phyloP scores from a whole-genome alignment of 1,284 basidiomycete genomes.

The Abortiporus biennis region DNA sequence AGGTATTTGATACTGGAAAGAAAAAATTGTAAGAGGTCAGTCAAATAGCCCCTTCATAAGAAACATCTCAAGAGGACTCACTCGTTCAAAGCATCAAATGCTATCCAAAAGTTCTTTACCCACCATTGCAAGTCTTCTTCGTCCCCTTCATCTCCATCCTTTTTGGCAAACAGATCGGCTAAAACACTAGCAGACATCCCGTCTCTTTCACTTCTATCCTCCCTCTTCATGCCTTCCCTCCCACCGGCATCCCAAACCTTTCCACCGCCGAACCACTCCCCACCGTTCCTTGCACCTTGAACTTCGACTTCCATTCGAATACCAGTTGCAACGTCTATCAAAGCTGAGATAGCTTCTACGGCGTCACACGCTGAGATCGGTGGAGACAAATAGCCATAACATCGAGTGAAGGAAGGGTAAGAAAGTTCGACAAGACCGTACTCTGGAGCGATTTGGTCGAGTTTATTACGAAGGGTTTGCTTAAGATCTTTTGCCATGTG shows the following conservation, averaged over 20 bases:
- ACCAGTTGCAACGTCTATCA: conserved; percentile 90
- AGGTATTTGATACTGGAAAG: conserved; percentile 61
- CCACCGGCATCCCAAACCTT: conserved; percentile 62
- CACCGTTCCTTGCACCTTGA: conserved; percentile 77
- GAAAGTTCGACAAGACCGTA: conserved; percentile 94
- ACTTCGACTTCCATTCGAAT: conserved; percentile 85
- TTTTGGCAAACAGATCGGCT: conserved; percentile 21
- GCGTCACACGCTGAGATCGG: conserved; percentile 91
- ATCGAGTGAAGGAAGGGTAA: conserved; percentile 90
- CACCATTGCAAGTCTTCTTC: conserved; percentile 64
- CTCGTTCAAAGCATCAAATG: conserved; percentile 87
- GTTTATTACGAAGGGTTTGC: conserved; percentile 72
- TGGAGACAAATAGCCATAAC: conserved; percentile 83
- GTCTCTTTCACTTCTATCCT: conserved; percentile 40
- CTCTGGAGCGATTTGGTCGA: conserved; percentile 90
- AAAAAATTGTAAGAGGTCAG: conserved; percentile 1
- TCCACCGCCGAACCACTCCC: conserved; percentile 86
- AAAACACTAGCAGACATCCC: conserved; percentile 19
- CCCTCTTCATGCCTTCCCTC: conserved; percentile 34
- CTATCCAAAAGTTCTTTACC: conserved; percentile 89
- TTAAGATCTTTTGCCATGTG: conserved; percentile 98
- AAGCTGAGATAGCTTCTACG: conserved; percentile 83
- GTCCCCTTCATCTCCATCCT: conserved; percentile 23
- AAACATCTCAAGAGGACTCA: conserved; percentile 38
- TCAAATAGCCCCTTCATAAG: conserved; percentile 2